Percentiles rank a stretch among this genome's conserved stretches.
phyloP scores from a whole-genome alignment of 805 yeast genomes.

The Nakazawaea siamensis region DNA sequence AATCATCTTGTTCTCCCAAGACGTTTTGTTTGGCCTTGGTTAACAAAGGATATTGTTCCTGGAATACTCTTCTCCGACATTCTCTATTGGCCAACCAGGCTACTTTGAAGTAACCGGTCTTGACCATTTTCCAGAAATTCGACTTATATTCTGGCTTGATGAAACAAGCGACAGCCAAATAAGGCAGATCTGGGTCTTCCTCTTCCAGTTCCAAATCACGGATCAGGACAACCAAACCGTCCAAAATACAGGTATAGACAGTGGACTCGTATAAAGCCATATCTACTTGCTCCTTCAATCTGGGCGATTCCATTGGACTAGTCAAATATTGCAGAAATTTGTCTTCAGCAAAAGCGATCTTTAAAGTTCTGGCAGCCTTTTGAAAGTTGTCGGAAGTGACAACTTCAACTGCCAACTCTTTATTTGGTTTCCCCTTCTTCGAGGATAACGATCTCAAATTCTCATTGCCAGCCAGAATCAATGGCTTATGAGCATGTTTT shows the following conservation, averaged over 20 bases:
- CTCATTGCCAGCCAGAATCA: conserved; percentile 5
- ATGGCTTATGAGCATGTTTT: conserved; percentile 5
- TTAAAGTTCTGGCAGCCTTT: conserved; percentile 27
- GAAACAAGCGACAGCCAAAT: conserved; percentile 52
- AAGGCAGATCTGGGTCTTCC: conserved; percentile 18
- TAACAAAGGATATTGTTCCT: conserved; percentile 41
- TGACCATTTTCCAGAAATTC: conserved; percentile 36
- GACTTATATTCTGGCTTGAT: conserved; percentile 38
- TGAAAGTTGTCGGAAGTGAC: conserved; percentile 20
- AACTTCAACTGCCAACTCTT: conserved; percentile 17
- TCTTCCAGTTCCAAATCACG: conserved; percentile 31
- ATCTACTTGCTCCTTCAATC: conserved; percentile 24
- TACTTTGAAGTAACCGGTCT: conserved; percentile 43
- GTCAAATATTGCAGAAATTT: conserved; percentile 23
- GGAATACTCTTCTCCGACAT: conserved; percentile 41
- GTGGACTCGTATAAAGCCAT: conserved; percentile 40
- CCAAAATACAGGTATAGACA: conserved; percentile 38
- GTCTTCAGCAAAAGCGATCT: conserved; percentile 24
- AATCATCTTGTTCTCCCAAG: conserved; percentile 29
- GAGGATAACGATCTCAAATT: conserved; percentile 10
- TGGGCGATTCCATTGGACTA: conserved; percentile 24
- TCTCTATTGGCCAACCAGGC: conserved; percentile 40
- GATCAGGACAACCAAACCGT: conserved; percentile 42
- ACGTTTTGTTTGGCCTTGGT: conserved; percentile 40
- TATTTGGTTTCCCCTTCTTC: conserved; percentile 9